Conservation (phyloP, 495 filamentous ascomycete species). For the Neurospora pannonica region DNA sequence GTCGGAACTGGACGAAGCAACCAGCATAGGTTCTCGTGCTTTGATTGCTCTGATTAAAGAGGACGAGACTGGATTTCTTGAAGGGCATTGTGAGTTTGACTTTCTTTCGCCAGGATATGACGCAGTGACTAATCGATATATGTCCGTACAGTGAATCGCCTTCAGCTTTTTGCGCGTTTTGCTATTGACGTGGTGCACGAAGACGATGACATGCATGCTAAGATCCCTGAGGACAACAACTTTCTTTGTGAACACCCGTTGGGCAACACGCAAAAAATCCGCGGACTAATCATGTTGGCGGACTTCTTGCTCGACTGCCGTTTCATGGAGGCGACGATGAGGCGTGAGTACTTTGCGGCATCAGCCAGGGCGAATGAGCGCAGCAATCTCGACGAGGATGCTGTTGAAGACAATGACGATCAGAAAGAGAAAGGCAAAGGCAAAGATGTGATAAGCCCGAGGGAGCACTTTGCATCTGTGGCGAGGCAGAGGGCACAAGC, state of each 20-base stretch:
- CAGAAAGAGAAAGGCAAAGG: neutral
- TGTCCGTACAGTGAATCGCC: neutral
- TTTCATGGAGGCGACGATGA: neutral
- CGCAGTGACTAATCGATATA: neutral
- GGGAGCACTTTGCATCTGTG: neutral
- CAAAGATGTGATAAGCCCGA: neutral
- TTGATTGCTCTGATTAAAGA: neutral
- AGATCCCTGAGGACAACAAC: neutral
- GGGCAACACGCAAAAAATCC: neutral
- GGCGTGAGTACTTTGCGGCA: neutral
- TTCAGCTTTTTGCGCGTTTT: neutral
- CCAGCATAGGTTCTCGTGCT: neutral
- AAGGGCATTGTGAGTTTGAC: neutral
- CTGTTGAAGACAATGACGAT: neutral
- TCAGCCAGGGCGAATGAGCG: neutral
- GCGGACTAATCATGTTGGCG: neutral
- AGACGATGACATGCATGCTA: neutral
- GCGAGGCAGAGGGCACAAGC: neutral
- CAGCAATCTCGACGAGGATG: neutral
- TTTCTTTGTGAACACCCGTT: neutral
- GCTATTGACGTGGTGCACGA: neutral
- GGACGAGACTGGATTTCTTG: neutral
- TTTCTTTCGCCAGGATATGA: neutral
- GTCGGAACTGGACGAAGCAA: neutral
- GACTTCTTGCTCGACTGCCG: neutral